phyloP scores from a whole-genome alignment of 2,329 filamentous ascomycete species.

The Pseudogymnoascus destructans region DNA sequence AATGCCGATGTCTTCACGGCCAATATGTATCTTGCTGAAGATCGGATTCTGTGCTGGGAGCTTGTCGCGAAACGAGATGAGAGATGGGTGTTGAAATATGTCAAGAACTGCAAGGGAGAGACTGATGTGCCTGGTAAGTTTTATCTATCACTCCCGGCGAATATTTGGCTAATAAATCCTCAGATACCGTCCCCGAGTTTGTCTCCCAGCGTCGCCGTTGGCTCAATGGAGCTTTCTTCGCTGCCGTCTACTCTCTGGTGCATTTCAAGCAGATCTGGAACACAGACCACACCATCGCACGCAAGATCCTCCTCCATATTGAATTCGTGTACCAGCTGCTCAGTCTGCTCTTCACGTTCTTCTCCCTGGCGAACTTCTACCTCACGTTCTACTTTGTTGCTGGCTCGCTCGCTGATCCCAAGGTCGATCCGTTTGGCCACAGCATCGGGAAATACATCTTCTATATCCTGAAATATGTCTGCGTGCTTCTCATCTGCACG shows the following conservation, averaged over 20 bases:
- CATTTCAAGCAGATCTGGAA: constrained; percentile 88
- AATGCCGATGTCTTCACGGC: constrained; percentile 96
- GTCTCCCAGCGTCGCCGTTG: constrained; percentile 92
- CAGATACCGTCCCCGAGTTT: constrained; percentile 87
- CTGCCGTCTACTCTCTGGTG: constrained; percentile 90
- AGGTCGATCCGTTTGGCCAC: constrained; percentile 83
- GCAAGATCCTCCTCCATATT: constrained; percentile 84
- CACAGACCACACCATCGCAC: constrained; percentile 79
- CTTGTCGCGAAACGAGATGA: constrained; percentile 89
- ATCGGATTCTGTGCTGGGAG: constrained; percentile 88
- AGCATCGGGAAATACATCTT: constrained; percentile 77
- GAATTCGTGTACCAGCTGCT: constrained; percentile 94
- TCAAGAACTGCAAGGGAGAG: constrained; percentile 91
- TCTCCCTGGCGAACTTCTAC: constrained; percentile 97
- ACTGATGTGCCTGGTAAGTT: constrained; percentile 87
- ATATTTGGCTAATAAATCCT: constrained; percentile 11
- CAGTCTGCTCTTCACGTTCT: constrained; percentile 89
- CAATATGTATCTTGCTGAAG: constrained; percentile 88
- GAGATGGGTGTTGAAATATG: constrained; percentile 95
- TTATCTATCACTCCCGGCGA: not conserved
- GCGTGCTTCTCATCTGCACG: constrained; percentile 75
- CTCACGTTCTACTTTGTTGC: constrained; percentile 97
- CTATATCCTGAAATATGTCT: constrained; percentile 69
- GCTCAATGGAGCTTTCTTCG: constrained; percentile 98
- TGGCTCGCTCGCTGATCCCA: constrained; percentile 67